These are phyloP conservation scores for Botryotinia narcissicola DNA, from an alignment of 2,329 filamentous ascomycete genomes.

Conservation along the genomic window DNA sequence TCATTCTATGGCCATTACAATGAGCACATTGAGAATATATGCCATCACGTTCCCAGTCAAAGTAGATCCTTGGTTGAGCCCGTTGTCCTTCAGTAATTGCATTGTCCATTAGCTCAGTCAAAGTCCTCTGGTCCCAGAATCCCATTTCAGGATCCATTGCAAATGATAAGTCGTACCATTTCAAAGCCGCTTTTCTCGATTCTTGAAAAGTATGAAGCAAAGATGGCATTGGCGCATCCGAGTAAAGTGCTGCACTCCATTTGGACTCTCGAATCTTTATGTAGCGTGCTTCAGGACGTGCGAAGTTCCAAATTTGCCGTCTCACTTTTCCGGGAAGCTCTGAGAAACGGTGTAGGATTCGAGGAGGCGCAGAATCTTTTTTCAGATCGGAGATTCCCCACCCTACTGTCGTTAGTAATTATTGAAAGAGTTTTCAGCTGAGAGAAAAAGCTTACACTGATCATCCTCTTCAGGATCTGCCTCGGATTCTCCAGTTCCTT, in stretches of 20 bases:
- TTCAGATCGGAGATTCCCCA: not conserved
- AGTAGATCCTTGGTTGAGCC: not conserved
- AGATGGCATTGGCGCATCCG: not conserved
- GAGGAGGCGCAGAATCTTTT: not conserved
- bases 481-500: not conserved
- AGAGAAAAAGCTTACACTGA: not conserved
- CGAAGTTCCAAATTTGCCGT: not conserved
- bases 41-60: conserved; percentile 8
- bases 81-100: not conserved
- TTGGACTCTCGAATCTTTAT: not conserved
- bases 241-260: not conserved
- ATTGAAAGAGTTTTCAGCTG: not conserved
- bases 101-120: not conserved
- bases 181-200: not conserved
- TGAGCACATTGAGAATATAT: not conserved
- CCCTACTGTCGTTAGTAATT: not conserved
- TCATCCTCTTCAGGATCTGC: not conserved
- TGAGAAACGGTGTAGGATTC: not conserved
- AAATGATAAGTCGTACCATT: conserved; percentile 10
- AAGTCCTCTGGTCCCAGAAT: not conserved
- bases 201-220: conserved; percentile 7
- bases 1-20: not conserved
- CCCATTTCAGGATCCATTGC: not conserved
- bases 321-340: not conserved
- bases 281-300: not conserved